Evolutionary conservation across 495 filamentous ascomycete genomes (phyloP), one percentile per base, ranked within the genome.

Genomic region (Neurospora sp.): DNA sequence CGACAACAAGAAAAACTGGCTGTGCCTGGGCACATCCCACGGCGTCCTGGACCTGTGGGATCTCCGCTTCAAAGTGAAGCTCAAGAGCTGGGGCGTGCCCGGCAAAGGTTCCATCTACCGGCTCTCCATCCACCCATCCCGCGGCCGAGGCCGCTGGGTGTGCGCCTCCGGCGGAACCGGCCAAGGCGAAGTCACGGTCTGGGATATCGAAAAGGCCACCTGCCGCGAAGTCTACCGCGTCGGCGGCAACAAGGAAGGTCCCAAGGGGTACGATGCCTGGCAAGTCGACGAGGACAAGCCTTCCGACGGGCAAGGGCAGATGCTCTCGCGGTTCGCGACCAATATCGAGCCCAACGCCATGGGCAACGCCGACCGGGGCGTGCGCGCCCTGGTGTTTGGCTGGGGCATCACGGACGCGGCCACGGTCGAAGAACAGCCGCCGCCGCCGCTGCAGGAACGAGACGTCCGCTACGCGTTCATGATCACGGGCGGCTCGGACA

Each of bases 31-130:
- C 40, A 98, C 96, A 1, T 93, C 94, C 8, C 94, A 98, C 76
- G 96, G 96, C 4, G 90, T 98, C 68, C 83, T 99, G 9, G 92
- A 97, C 76, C 85, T 99, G 20, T 99, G 96, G 96, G 96, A 99
- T 79, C 88, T 99, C 18, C 91, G 96, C 18, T 99, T 98, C 83
- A 91, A 88, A 70, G 86, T 97, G 69, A 89, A 94, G 18, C 81
- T 97, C 39, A 94, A 92, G 81, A 92, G 90, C 7, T 98, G 94
- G 95, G 93, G 92, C 27, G 87, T 99, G 9, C 90, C 93, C 3
- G 92, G 92, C 39, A 91, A 90, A 76, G 88, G 90, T 9, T 85
- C 92, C 35, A 96, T 99, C 74, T 92, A 97, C 73, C 87, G 93
- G 9, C 83, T 98, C 4, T 83, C 88, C 70, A 82, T 96, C 3